Base-by-base conservation (phyloP, 1,139 yeast genomes). In the Torulaspora pretoriensis region DNA sequence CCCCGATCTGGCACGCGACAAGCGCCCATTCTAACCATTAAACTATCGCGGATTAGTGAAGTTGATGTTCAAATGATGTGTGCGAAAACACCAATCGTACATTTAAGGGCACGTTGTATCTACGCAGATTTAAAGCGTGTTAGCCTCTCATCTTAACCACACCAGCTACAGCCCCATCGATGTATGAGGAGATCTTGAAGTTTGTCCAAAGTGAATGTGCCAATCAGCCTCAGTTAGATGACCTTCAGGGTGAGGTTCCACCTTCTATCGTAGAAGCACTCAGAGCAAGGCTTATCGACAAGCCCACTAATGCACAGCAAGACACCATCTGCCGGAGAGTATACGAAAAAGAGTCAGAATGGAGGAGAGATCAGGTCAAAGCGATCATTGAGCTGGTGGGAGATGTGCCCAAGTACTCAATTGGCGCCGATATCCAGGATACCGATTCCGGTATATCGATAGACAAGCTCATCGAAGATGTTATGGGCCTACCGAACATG, bases 1-100 rank as follows among this genome's bases (percentile, higher is more conserved):
- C 65, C 66, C 66, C 65, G 65, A 61, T 61, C 66, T 59, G 60
- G 64, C 63, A 59, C 66, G 66, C 65, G 66, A 61, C 66, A 61
- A 61, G 65, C 65, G 63, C 65, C 63, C 59, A 61, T 61, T 61
- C 66, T 61, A 52, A 61, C 66, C 66, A 61, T 61, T 61, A 62
- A 62, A 62, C 66, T 62, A 62, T 61, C 66, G 52, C 64, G 66
- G 64, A 61, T 33, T 26, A 12, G 19, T 17, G 13, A 40, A 40
- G 26, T 33, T n/a, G 42, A 24, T 39, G 32, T 16, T 3, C 2
- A 3, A 17, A 8, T 16, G 3, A 4, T 4, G 2, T 16, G 1
- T 27, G 1, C n/a, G n/a, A 13, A 1, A 7, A 2, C 16, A 16
- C 8, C 8, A n/a, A n/a, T n/a, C n/a, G n/a, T n/a, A n/a, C n/a